Base-by-base conservation (phyloP, 306 rosid genomes). In the Citrullus amarus region DNA sequence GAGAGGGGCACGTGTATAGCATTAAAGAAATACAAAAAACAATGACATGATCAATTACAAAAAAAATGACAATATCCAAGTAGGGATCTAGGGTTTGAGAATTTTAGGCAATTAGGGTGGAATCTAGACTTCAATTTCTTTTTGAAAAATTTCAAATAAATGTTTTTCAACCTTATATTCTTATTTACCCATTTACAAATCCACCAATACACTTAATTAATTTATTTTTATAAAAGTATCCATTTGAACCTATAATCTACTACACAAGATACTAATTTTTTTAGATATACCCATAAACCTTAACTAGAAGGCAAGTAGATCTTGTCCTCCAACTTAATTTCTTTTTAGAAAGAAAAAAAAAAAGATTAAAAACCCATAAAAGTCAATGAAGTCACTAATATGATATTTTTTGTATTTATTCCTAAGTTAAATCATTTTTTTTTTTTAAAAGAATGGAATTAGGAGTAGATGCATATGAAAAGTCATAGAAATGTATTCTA, bases 31-130 rank as follows among this genome's bases (percentile, higher is more conserved):
- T 14, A 62, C n/a, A 14, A 20, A 69, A 18, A 20, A 4, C 18
- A n/a, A 20, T 20, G 16, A 41, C 17, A 18, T 68, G 73, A 67
- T 16, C 50, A 12, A 66, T 17, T 28, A 25, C 2, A 14, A 16
- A 17, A 38, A 66, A 50, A 16, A 6, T 74, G 28, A 39, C n/a
- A 30, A 75, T 25, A 71, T 72, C 77, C 61, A 50, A 51, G 44
- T 72, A 51, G 61, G 61, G 77, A 72, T 72, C 61, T 72, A 72
- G 44, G 60, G 60, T 50, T 51, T 51, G 16, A 72, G 60, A 72
- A 51, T 72, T 71, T 46, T 48, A 71, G 58, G 58, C 6, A 70
- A 48, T 71, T 71, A 25, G 81, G 76, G 46, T 28, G 77, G 79
- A 75, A 75, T 75, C 79, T 75, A 75, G 79, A 51, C 65, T 54